Percentiles rank a stretch among this genome's conserved stretches.
phyloP scores from a whole-genome alignment of 192 early-diverging fungal species.

The Spizellomyces punctatus region DNA sequence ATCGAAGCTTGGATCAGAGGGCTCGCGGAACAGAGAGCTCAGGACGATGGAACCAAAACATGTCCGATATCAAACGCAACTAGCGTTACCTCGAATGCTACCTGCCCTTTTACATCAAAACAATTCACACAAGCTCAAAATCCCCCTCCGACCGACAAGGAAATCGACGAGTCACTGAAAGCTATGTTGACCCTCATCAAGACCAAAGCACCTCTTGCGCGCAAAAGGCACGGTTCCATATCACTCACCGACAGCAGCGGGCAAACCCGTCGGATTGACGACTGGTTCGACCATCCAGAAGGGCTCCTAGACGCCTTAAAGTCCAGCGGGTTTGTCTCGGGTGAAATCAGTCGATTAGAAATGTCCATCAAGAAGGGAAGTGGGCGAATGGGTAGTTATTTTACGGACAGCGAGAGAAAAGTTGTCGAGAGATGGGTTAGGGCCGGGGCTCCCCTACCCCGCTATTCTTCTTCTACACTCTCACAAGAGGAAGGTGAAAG shows the following conservation, averaged over 20 bases:
- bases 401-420: constrained; percentile 10
- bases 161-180: neutral
- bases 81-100: neutral
- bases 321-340: constrained; percentile 2
- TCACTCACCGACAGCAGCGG: constrained; percentile 1
- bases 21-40: neutral
- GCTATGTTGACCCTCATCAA: constrained; percentile 14
- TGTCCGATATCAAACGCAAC: neutral
- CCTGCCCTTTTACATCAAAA: neutral
- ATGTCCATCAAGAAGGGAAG: constrained; percentile 1
- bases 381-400: constrained; percentile 22
- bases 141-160: neutral
- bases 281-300: constrained; percentile 3
- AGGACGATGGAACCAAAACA: neutral
- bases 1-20: constrained; percentile 21
- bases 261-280: neutral
- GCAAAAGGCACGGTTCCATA: neutral
- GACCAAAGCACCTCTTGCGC: neutral
- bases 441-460: neutral
- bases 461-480: neutral
- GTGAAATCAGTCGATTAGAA: neutral
- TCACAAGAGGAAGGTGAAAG: neutral
- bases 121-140: neutral
- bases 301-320: constrained; percentile 8
- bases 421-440: constrained; percentile 18